Evolutionary conservation across 495 filamentous ascomycete genomes (phyloP), one percentile per base, ranked within the genome.

Genomic region (Lasiosphaeriaceae sp.): DNA sequence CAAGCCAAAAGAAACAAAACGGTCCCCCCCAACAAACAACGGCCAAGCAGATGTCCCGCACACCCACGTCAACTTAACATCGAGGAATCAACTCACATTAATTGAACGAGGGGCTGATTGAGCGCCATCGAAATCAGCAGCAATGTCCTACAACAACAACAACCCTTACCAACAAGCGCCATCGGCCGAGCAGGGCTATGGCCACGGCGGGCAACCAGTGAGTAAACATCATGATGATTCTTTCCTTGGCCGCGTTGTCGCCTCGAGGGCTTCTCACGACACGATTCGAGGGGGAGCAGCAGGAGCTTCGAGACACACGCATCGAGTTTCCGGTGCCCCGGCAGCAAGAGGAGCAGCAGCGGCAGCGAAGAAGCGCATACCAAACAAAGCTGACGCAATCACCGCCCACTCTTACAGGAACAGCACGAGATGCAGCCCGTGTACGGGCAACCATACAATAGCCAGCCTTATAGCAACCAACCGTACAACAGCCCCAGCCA

Each of bases 161-260:
- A 71, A 67, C 56, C 74, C 70, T 31, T 80, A 80, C 63, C 68
- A 70, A 37, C 71, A 77, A 61, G 74, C 65, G 24, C 72, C 79
- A 2, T 24, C 57, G 31, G 71, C 70, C 34, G 74, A 79, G 60
- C 68, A 70, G 53, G 82, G 82, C 20, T 81, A 83, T 52, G 77
- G 55, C 49, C 61, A 64, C 59, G 60, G 58, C 59, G 60, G 58
- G 11, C 65, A 68, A 39, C 57, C 39, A 47, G 68, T 71, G 43
- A 59, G 66, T 64, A 9, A 31, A 31, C 26, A 31, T n/a, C n/a
- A n/a, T n/a, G 7, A 49, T 52, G 37, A 41, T 2, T 52, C 43
- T 39, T 22, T 24, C 39, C 37, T 50, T 31, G 14, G 20, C 11
- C 35, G n/a, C 37, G 26, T n/a, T 24, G 12, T 31, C 23, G 48